Evolutionary conservation across 2,329 filamentous ascomycete species (phyloP).

Genomic region (Cordyceps fumosorosea): DNA sequence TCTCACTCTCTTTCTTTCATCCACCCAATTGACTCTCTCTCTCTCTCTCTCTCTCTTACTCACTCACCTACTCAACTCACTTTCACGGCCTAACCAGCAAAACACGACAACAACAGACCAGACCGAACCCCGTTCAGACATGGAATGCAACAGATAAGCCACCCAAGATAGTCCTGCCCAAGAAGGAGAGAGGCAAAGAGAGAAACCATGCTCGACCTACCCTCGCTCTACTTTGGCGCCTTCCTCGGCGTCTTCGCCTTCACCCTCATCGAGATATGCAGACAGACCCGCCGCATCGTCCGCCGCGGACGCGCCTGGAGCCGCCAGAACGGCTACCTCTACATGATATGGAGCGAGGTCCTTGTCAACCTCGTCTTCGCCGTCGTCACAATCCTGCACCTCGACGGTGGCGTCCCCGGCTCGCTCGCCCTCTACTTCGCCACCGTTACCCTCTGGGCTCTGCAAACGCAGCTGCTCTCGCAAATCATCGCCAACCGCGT

Average conservation of each 20-base stretch:
- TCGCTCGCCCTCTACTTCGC: neutral
- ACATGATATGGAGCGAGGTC: constrained; percentile 12
- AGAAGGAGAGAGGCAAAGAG: neutral
- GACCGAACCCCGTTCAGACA: neutral
- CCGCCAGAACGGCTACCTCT: constrained; percentile 16
- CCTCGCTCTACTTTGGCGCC: constrained; percentile 21
- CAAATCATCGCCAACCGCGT: constrained; percentile 41
- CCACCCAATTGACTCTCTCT: neutral
- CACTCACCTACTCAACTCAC: neutral
- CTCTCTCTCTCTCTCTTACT: neutral
- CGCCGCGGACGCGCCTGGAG: constrained; percentile 16
- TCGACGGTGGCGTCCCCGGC: neutral
- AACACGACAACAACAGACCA: neutral
- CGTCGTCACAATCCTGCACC: constrained; percentile 3
- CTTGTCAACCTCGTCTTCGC: constrained; percentile 9
- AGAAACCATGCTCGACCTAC: constrained; percentile 16
- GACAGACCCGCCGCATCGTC: constrained; percentile 19
- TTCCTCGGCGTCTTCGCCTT: constrained; percentile 23
- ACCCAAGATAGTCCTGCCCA: neutral
- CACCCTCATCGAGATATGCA: constrained; percentile 18
- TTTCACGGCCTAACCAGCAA: neutral
- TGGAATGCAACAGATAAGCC: neutral
- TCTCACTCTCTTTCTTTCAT: neutral
- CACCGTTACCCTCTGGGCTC: constrained; percentile 16
- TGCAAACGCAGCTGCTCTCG: constrained; percentile 33